Percentiles rank a stretch among this genome's conserved stretches.
Evolutionary conservation across 2,329 filamentous ascomycete genomes (phyloP).

Genomic region (Macroventuria anomochaeta): DNA sequence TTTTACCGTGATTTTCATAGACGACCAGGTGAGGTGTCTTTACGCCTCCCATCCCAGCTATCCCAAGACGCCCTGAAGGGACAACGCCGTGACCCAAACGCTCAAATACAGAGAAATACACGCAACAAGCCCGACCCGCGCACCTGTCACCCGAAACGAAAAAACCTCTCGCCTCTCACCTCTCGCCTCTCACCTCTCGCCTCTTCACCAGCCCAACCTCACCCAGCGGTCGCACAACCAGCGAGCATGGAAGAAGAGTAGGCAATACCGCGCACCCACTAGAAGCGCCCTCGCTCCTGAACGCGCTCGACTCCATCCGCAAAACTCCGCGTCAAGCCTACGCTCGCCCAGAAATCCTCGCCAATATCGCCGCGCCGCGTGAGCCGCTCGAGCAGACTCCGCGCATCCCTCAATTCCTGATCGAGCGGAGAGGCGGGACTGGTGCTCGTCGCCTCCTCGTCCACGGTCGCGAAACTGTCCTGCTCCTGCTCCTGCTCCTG

Average conservation of each 20-base stretch:
- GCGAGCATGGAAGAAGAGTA: neutral
- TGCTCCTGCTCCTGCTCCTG: conserved; percentile 1
- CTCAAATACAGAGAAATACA: conserved; percentile 7
- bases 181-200: too few relatives aligned
- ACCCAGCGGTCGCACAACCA: neutral
- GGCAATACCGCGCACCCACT: conserved; percentile 12
- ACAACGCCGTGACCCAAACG: neutral
- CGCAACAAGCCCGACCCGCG: conserved; percentile 10
- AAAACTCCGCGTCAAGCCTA: conserved; percentile 49
- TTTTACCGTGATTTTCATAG: conserved; percentile 13
- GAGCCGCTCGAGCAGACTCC: conserved; percentile 73
- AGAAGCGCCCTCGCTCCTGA: conserved; percentile 42
- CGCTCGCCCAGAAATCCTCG: conserved; percentile 76
- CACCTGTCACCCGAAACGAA: neutral
- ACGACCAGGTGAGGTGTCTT: neutral
- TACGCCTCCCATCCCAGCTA: too few relatives aligned
- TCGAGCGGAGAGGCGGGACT: conserved; percentile 30
- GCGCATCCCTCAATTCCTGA: conserved; percentile 67
- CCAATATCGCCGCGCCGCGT: conserved; percentile 76
- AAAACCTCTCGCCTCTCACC: too few relatives aligned
- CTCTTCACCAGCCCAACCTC: too few relatives aligned
- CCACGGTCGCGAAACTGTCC: conserved; percentile 17
- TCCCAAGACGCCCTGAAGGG: too few relatives aligned
- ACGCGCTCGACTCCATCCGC: conserved; percentile 45
- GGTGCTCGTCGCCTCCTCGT: conserved; percentile 27